A percentile compares a stretch with the other conserved stretches of the same genome.
phyloP scores from a whole-genome alignment of 2,329 filamentous ascomycete species.

The Septoria linicola region DNA sequence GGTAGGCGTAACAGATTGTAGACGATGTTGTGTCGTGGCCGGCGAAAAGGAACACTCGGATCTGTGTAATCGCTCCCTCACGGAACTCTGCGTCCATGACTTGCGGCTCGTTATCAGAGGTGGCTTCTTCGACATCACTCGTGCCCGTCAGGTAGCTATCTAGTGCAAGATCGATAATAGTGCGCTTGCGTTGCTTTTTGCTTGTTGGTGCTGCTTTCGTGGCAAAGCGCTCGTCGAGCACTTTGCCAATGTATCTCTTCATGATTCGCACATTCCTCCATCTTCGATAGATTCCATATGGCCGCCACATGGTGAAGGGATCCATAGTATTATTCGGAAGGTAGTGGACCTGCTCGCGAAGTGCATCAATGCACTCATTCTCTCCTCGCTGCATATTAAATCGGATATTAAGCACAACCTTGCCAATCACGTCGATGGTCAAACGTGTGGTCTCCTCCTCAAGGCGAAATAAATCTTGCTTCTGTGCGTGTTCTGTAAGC shows the following conservation, averaged over 20 bases:
- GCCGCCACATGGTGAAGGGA: constrained; percentile 24
- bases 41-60: constrained; percentile 43
- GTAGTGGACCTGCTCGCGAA: constrained; percentile 37
- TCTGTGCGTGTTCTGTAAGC: constrained; percentile 39
- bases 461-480: constrained; percentile 41
- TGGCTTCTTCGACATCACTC: constrained; percentile 9
- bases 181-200: constrained; percentile 26
- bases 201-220: constrained; percentile 28
- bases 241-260: constrained; percentile 30
- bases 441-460: constrained; percentile 43
- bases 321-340: constrained; percentile 25
- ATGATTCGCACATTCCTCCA: constrained; percentile 29
- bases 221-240: constrained; percentile 39
- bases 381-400: constrained; percentile 39
- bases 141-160: constrained; percentile 38
- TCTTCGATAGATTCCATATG: constrained; percentile 22
- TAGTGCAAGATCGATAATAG: constrained; percentile 34
- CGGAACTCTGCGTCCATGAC: constrained; percentile 38
- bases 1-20: constrained; percentile 38
- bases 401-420: constrained; percentile 40
- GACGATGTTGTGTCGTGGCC: constrained; percentile 43
- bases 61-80: constrained; percentile 35
- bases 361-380: constrained; percentile 40
- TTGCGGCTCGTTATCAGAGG: constrained; percentile 8
- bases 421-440: constrained; percentile 46